phyloP scores from a whole-genome alignment of 2,329 filamentous ascomycete genomes.

The Penicillium sp. region DNA sequence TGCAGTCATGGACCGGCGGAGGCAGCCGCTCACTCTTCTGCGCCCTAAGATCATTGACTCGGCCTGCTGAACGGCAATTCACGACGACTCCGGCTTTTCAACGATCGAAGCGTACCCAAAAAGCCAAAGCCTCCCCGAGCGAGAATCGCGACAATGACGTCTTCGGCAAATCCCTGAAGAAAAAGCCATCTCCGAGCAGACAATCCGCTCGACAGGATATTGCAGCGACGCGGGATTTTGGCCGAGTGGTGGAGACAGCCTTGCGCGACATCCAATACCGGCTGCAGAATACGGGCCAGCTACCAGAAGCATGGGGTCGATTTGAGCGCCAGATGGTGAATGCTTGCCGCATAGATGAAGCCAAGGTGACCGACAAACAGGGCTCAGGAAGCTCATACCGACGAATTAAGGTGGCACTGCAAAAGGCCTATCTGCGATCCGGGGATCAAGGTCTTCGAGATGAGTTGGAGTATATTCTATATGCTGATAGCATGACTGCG shows the following conservation, averaged over 20 bases:
- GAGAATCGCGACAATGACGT: neutral
- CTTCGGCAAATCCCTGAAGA: slow-evolving; percentile 1
- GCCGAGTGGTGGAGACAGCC: slow-evolving; percentile 27
- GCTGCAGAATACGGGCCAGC: slow-evolving; percentile 19
- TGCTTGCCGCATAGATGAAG: slow-evolving; percentile 32
- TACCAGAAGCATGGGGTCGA: slow-evolving; percentile 28
- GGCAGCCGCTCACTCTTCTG: slow-evolving; percentile 47
- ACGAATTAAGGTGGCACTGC: slow-evolving; percentile 46
- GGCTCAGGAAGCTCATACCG: slow-evolving; percentile 26
- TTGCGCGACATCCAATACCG: slow-evolving; percentile 29
- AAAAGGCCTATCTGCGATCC: slow-evolving; percentile 59
- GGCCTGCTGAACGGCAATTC: slow-evolving; percentile 34
- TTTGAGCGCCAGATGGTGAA: slow-evolving; percentile 37
- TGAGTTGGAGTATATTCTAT: slow-evolving; percentile 70
- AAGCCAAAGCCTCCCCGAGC: slow-evolving; percentile 10
- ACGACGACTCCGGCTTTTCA: slow-evolving; percentile 33
- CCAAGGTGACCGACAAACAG: slow-evolving; percentile 13
- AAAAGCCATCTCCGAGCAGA: neutral
- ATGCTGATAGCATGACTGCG: slow-evolving; percentile 62
- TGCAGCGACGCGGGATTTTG: slow-evolving; percentile 31
- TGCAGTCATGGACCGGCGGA: slow-evolving; percentile 44
- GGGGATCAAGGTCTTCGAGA: slow-evolving; percentile 55
- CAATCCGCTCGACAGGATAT: slow-evolving; percentile 15
- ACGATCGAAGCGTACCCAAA: slow-evolving; percentile 22
- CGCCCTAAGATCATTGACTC: slow-evolving; percentile 37